A percentile compares a stretch with the other conserved stretches of the same genome.
phyloP scores from a whole-genome alignment of 1,139 yeast genomes.

The Torulaspora globosa region DNA sequence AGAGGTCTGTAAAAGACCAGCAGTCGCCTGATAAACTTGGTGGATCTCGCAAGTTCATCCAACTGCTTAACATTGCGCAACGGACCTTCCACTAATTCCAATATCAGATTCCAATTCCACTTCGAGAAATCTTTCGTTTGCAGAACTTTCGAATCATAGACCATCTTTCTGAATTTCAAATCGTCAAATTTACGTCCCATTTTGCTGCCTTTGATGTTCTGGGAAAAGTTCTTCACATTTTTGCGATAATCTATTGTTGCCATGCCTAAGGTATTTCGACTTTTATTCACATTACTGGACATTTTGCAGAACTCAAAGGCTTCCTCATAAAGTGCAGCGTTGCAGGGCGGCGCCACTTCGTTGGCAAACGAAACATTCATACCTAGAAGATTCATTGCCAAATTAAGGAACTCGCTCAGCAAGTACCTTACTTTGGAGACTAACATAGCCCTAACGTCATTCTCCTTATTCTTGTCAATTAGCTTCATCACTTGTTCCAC shows the following conservation, averaged over 20 bases:
- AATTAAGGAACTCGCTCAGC: conserved; percentile 55
- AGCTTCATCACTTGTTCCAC: conserved; percentile 48
- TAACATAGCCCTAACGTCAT: conserved; percentile 33
- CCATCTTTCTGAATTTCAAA: conserved; percentile 58
- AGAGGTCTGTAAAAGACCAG: conserved; percentile 89
- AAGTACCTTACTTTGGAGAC: conserved; percentile 60
- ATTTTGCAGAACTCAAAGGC: conserved; percentile 47
- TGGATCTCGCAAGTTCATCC: conserved; percentile 72
- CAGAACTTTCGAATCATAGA: conserved; percentile 65
- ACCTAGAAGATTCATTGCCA: conserved; percentile 49
- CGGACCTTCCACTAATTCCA: conserved; percentile 75
- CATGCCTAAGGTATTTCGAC: conserved; percentile 38
- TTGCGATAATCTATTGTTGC: conserved; percentile 28
- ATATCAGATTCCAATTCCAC: conserved; percentile 83
- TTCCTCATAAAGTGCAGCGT: conserved; percentile 18
- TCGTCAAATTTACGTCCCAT: conserved; percentile 61
- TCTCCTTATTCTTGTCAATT: conserved; percentile 44
- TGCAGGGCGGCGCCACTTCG: conserved; percentile 27
- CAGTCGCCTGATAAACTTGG: conserved; percentile 80
- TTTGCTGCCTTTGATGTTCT: conserved; percentile 44
- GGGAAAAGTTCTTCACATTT: conserved; percentile 38
- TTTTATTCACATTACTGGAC: conserved; percentile 42
- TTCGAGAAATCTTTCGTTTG: conserved; percentile 72
- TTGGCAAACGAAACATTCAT: conserved; percentile 15
- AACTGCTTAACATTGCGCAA: conserved; percentile 63